These are phyloP conservation scores for Quercus engelmannii DNA, from an alignment of 306 rosid species.

Conservation along the genomic window DNA sequence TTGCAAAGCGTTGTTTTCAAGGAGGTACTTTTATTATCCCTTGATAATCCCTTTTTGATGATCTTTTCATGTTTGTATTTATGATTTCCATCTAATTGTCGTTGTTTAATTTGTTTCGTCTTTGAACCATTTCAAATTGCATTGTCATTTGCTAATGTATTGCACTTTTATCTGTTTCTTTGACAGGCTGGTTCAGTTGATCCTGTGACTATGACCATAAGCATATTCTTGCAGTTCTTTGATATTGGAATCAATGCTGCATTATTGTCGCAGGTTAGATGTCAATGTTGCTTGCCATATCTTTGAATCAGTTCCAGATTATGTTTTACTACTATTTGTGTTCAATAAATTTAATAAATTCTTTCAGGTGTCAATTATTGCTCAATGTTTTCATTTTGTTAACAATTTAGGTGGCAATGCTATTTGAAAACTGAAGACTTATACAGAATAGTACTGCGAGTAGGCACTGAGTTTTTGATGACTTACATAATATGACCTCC, in stretches of 20 bases:
- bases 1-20: constrained; percentile 97
- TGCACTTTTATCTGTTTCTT: constrained; percentile 17
- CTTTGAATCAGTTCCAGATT: constrained; percentile 5
- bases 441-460: neutral
- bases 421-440: neutral
- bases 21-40: constrained; percentile 57
- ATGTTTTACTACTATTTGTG: neutral
- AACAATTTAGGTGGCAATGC: neutral
- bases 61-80: neutral
- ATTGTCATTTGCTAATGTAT: constrained; percentile 2
- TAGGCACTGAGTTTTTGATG: neutral
- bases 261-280: constrained; percentile 83
- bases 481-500: neutral
- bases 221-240: constrained; percentile 87
- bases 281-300: constrained; percentile 5
- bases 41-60: neutral
- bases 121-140: constrained; percentile 5
- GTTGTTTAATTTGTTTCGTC: neutral
- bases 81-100: neutral
- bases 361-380: neutral
- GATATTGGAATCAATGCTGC: constrained; percentile 97
- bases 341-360: neutral
- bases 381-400: neutral
- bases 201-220: constrained; percentile 87
- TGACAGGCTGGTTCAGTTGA: constrained; percentile 95